Evolutionary conservation across 805 yeast species (phyloP).

Genomic region (Saccharomycopsis microspora): DNA sequence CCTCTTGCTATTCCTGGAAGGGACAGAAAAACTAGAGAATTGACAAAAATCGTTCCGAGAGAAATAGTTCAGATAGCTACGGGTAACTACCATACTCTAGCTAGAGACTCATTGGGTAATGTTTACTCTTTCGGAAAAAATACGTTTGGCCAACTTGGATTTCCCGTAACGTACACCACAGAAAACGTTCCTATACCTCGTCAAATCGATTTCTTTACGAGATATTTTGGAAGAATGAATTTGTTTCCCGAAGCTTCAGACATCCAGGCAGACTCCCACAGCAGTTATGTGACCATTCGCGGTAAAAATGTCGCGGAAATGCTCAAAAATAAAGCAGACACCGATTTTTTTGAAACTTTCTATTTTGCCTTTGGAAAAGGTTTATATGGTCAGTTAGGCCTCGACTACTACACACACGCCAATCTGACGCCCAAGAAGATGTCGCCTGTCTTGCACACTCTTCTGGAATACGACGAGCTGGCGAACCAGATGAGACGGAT

Average conservation of each 20-base stretch:
- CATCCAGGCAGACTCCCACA: conserved; percentile 61
- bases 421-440: conserved; percentile 56
- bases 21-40: conserved; percentile 8
- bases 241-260: conserved; percentile 36
- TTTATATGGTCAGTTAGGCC: conserved; percentile 75
- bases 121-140: conserved; percentile 86
- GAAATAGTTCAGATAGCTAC: conserved; percentile 49
- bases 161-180: conserved; percentile 50
- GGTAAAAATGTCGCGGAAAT: conserved; percentile 22
- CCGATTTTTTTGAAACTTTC: conserved; percentile 22
- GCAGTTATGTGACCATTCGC: conserved; percentile 40
- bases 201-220: conserved; percentile 30
- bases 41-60: conserved; percentile 23
- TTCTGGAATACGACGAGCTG: conserved; percentile 43
- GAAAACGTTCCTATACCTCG: conserved; percentile 66
- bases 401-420: conserved; percentile 63
- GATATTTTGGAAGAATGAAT: conserved; percentile 27
- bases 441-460: conserved; percentile 28
- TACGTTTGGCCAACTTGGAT: conserved; percentile 74
- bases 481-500: conserved; percentile 30
- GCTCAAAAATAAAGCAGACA: conserved; percentile 21
- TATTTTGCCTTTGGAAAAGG: conserved; percentile 75
- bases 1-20: not conserved
- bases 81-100: conserved; percentile 67
- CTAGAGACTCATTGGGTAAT: conserved; percentile 47